These are phyloP conservation scores for Calonectria pseudoturangicola DNA, from an alignment of 2,329 filamentous ascomycete species.

Conservation along the genomic window DNA sequence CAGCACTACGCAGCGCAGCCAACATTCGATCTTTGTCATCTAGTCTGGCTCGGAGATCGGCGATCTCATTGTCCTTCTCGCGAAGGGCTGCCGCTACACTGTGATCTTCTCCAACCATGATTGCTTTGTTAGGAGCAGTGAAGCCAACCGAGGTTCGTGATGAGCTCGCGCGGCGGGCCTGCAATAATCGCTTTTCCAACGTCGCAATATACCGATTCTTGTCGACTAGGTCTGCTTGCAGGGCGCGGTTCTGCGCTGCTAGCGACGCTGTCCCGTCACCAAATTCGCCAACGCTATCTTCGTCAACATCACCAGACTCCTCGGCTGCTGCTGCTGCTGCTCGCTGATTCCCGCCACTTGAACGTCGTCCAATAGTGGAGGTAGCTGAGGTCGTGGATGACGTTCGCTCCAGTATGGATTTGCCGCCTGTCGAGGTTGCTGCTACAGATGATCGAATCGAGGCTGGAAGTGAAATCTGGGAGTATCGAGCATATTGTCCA, in stretches of 20 bases:
- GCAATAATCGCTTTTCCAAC: conserved; percentile 91
- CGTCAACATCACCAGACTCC: conserved; percentile 71
- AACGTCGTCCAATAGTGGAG: conserved; percentile 75
- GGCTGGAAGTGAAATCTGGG: conserved; percentile 72
- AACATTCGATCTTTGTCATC: conserved; percentile 98
- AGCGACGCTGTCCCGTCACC: conserved; percentile 90
- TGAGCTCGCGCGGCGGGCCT: conserved; percentile 92
- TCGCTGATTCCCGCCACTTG: conserved; percentile 64
- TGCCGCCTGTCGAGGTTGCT: conserved; percentile 75
- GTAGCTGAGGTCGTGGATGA: conserved; percentile 80
- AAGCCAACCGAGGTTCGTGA: conserved; percentile 88
- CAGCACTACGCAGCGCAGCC: conserved; percentile 87
- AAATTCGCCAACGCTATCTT: conserved; percentile 86
- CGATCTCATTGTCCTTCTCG: conserved; percentile 95
- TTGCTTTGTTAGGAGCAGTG: conserved; percentile 75
- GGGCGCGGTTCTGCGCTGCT: conserved; percentile 89
- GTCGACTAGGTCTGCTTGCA: conserved; percentile 96
- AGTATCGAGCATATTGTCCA: conserved; percentile 77
- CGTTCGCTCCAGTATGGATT: conserved; percentile 76
- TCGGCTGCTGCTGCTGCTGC: conserved; percentile 62
- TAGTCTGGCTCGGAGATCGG: conserved; percentile 89
- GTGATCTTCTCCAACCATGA: conserved; percentile 85
- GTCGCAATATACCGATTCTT: conserved; percentile 98
- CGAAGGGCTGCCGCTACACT: conserved; percentile 82
- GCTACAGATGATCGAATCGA: conserved; percentile 82